Evolutionary conservation across 2,329 filamentous ascomycete species (phyloP), one percentile per base, ranked within the genome.

Genomic region (Paracoccidioides lutzii): DNA sequence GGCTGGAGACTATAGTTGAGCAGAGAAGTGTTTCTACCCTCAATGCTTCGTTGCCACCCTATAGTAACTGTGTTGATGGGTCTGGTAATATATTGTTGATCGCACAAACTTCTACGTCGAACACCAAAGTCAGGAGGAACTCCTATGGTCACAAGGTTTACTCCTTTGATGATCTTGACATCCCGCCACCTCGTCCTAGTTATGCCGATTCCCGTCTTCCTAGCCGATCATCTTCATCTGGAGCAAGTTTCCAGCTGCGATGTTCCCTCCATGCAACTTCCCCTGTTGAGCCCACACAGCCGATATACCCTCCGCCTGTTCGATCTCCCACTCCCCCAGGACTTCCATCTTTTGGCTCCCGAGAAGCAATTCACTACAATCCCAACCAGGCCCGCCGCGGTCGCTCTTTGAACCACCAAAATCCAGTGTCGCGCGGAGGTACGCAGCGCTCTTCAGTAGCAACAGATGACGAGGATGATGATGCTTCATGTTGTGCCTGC

Each of bases 271-370:
- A 43, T 45, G 15, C 62, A 14, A 50, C 56, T 28, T 66, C 65
- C 14, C 67, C 67, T n/a, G 64, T 64, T 28, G 63, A 61, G 38
- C 66, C 67, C 33, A 56, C 62, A 38, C 60, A 67, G 30, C 73
- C 73, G 35, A 60, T 57, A 52, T 68, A 65, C 55, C 66, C 70
- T 54, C 71, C 73, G 35, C 72, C 72, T 10, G 56, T 62, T 35
- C 64, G 73, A 57, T 59, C 63, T 15, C 67, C 69, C 3, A 76
- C 74, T 3, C 73, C 74, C 22, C 71, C 72, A 1, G 73, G 74
- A 0, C 61, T 76, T 42, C 73, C 73, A 5, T 70, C 71, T 1
- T 75, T 75, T 57, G 71, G 72, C 30, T 69, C 67, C 2, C 62
- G 61, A 37, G 71, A 74, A 62, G 73, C 73, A 9, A 60, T 72